These are phyloP conservation scores for Meredithiella fracta DNA, from an alignment of 2,329 filamentous ascomycete genomes.

Conservation along the genomic window DNA sequence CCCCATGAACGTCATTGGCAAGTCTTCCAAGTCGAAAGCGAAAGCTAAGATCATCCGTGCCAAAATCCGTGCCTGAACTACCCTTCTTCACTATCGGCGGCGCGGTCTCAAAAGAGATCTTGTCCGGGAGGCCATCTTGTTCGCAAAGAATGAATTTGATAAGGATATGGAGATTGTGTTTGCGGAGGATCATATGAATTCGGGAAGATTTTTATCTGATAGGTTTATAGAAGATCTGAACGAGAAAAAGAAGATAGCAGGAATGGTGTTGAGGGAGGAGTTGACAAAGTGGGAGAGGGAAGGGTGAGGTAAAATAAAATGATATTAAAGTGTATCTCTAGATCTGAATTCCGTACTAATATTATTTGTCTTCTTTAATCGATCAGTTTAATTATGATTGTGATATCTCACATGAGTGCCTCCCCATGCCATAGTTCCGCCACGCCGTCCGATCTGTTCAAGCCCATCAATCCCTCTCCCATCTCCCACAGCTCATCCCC, in stretches of 20 bases:
- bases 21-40: neutral
- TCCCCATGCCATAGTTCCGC: too few relatives aligned
- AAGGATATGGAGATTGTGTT: neutral
- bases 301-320: too few relatives aligned
- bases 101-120: constrained; percentile 56
- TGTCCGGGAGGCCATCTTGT: constrained; percentile 23
- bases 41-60: neutral
- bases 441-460: too few relatives aligned
- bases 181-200: constrained; percentile 3
- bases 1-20: neutral
- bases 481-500: too few relatives aligned
- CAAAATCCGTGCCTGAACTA: constrained; percentile 62
- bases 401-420: too few relatives aligned
- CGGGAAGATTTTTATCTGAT: constrained; percentile 2
- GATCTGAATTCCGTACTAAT: too few relatives aligned
- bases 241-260: neutral
- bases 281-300: neutral
- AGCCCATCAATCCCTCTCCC: too few relatives aligned
- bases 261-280: constrained; percentile 4
- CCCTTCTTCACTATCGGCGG: constrained; percentile 49
- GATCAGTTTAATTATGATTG: too few relatives aligned
- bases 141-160: neutral
- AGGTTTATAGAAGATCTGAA: neutral
- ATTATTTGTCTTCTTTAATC: too few relatives aligned
- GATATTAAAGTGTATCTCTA: too few relatives aligned